Conservation (phyloP, 441 rosid genomes). For the Arabidopsis lyrata region DNA sequence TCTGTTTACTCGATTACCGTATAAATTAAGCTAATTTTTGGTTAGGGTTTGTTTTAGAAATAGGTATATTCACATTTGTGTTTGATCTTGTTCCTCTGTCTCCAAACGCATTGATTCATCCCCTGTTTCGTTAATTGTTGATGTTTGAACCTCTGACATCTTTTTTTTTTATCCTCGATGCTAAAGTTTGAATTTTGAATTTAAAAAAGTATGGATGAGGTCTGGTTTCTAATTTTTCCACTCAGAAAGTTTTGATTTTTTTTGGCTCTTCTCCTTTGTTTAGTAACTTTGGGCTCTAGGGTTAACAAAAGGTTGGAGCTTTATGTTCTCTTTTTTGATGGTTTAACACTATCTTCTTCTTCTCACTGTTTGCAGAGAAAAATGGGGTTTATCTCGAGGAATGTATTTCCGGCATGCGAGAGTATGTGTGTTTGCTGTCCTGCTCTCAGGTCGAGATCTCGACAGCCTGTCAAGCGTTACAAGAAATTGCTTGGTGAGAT, state of each 20-base stretch:
- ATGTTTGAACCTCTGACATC: background rate
- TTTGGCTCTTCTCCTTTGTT: constrained; percentile 15
- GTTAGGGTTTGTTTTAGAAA: constrained; percentile 32
- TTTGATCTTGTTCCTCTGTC: constrained; percentile 3
- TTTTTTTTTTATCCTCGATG: background rate
- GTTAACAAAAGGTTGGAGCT: constrained; percentile 33
- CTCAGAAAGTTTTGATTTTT: constrained; percentile 15
- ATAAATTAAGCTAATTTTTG: constrained; percentile 9
- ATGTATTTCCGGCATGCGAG: constrained; percentile 95
- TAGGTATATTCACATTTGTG: constrained; percentile 2
- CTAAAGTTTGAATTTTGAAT: constrained; percentile 27
- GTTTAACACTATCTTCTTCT: constrained; percentile 14
- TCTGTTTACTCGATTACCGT: constrained; percentile 11
- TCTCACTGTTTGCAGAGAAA: constrained; percentile 44
- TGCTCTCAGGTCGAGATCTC: constrained; percentile 97
- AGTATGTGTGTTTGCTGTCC: constrained; percentile 99
- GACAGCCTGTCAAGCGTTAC: constrained; percentile 98
- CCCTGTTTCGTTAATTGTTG: background rate
- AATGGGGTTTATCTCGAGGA: constrained; percentile 95
- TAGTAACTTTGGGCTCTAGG: constrained; percentile 29
- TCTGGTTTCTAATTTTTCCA: constrained; percentile 5
- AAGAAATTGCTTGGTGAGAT: constrained; percentile 91
- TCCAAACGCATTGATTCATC: constrained; percentile 9
- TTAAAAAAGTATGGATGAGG: background rate
- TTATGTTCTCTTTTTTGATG: constrained; percentile 5